Evolutionary conservation across 352 stramenopile genomes (phyloP).

Genomic region (Pythium guiyangense): DNA sequence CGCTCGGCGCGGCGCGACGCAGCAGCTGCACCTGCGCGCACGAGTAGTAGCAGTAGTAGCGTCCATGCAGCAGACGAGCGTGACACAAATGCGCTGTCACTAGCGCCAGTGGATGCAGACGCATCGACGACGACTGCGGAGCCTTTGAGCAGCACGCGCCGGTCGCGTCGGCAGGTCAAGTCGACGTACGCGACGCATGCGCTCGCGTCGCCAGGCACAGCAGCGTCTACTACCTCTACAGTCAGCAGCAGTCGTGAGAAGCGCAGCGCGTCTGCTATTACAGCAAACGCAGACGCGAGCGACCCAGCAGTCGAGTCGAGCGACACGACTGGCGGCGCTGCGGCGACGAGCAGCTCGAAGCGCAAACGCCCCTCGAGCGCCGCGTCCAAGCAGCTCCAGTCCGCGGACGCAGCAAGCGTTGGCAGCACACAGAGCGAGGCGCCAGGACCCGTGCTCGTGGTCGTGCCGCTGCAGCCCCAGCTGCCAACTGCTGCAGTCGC

Average conservation of each 20-base stretch:
- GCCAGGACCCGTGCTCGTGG: not conserved
- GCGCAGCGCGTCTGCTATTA: not conserved
- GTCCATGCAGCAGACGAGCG: too few relatives aligned
- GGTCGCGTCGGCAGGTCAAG: constrained; percentile 24
- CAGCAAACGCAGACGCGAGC: not conserved
- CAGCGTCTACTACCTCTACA: not conserved
- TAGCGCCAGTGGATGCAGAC: not conserved
- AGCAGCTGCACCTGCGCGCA: not conserved
- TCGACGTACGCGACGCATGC: constrained; percentile 18
- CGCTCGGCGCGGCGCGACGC: constrained; percentile 10
- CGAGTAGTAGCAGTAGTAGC: not conserved
- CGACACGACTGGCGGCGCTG: not conserved
- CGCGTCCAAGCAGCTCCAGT: not conserved
- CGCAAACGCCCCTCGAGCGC: not conserved
- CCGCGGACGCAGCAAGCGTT: too few relatives aligned
- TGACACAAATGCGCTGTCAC: not conserved
- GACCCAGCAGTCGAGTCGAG: not conserved
- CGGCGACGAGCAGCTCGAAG: not conserved
- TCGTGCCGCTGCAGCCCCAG: not conserved
- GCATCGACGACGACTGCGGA: not conserved
- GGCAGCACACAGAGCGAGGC: not conserved
- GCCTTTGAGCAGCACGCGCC: constrained; percentile 10
- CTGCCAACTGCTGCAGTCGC: not conserved
- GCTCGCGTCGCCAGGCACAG: not conserved
- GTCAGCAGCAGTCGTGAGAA: not conserved